A percentile compares a stretch with the other conserved stretches of the same genome.
phyloP scores from a whole-genome alignment of 768 basidiomycete genomes.

The Russula griseocarnosa region DNA sequence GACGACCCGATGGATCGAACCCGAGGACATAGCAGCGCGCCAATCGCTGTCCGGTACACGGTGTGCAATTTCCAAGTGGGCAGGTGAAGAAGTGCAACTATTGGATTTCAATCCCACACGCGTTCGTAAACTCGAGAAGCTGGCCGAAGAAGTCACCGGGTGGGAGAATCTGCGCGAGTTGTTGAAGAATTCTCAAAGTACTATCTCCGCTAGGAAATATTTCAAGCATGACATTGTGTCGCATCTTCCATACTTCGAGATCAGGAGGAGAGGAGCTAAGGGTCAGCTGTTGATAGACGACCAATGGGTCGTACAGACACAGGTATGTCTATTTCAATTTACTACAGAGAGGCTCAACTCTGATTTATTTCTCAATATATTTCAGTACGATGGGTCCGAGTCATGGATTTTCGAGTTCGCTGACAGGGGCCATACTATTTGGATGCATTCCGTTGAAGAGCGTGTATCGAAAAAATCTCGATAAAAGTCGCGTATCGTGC shows the following conservation, averaged over 20 bases:
- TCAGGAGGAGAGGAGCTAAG: not conserved
- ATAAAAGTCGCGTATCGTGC: not conserved
- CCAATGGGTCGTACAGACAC: conserved; percentile 16
- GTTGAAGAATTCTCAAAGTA: not conserved
- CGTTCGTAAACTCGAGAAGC: not conserved
- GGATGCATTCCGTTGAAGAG: conserved; percentile 3
- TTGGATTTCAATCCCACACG: conserved; percentile 12
- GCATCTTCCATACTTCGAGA: conserved; percentile 14
- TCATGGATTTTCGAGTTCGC: too few species aligned
- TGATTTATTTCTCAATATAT: not conserved
- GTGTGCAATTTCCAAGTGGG: conserved; percentile 3
- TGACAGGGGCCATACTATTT: not conserved
- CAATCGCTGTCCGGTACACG: conserved; percentile 11
- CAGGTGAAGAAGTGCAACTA: not conserved
- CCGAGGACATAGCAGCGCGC: too few species aligned
- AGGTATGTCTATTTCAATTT: conserved; percentile 5
- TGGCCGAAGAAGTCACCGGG: not conserved
- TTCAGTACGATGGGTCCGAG: not conserved
- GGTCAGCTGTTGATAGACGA: conserved; percentile 15
- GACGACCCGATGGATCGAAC: conserved; percentile 15
- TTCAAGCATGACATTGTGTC: conserved; percentile 13
- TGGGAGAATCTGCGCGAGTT: not conserved
- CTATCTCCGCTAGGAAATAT: conserved; percentile 1
- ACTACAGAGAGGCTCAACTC: not conserved
- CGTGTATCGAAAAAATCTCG: not conserved